Evolutionary conservation across 1,284 basidiomycete species (phyloP).

Genomic region (Rhodofomes roseus): DNA sequence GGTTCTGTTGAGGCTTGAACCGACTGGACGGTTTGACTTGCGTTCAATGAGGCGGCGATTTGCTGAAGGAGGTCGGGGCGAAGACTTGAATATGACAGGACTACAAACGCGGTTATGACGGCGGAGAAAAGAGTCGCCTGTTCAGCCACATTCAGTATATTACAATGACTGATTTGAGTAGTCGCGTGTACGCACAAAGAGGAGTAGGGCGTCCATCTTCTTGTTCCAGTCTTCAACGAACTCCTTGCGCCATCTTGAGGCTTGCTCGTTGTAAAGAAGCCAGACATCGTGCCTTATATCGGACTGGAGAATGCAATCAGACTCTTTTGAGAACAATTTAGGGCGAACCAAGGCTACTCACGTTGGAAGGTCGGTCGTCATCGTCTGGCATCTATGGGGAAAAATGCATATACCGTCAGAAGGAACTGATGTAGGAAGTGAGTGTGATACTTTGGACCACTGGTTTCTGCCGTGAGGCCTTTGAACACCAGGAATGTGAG

Average conservation of each 20-base stretch:
- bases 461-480: too few relatives aligned
- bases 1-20: background rate
- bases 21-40: background rate
- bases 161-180: too few relatives aligned
- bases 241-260: background rate
- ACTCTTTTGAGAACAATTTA: background rate
- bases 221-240: background rate
- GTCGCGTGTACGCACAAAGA: background rate
- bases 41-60: constrained; percentile 11
- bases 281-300: background rate
- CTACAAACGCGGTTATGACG: constrained; percentile 21
- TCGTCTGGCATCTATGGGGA: background rate
- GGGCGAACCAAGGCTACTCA: background rate
- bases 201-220: background rate
- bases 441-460: too few relatives aligned
- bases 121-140: constrained; percentile 28
- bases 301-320: background rate
- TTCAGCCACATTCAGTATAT: background rate
- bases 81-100: constrained; percentile 19
- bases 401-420: background rate
- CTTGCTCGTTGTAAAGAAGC: background rate
- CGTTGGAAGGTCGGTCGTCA: background rate
- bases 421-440: too few relatives aligned
- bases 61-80: constrained; percentile 15
- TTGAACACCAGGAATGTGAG: too few relatives aligned